Percentiles rank a stretch among this genome's conserved stretches.
Conservation (phyloP, 345 rosid species). For the Eucalyptus tenuipes region DNA sequence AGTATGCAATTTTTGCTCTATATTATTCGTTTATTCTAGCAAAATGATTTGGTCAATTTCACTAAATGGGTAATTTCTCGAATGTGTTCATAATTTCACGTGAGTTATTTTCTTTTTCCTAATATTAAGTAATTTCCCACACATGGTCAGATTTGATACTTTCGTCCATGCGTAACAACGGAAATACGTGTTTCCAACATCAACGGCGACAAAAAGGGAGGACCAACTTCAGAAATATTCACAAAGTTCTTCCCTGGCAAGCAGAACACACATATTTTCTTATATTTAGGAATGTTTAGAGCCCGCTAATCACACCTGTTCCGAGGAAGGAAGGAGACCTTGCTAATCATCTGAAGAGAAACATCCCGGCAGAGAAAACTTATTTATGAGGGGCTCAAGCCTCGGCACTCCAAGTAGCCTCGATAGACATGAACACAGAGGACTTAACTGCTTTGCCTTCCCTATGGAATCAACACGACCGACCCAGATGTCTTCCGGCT, state of each 20-base stretch:
- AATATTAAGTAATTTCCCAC: not conserved
- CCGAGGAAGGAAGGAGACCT: not conserved
- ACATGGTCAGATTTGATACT: not conserved
- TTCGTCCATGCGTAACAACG: not conserved
- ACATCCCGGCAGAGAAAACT: not conserved
- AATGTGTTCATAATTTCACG: not conserved
- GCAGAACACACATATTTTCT: not conserved
- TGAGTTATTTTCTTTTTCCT: not conserved
- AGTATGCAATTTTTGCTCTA: not conserved
- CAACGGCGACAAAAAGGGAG: not conserved
- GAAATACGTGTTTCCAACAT: not conserved
- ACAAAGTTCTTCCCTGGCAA: not conserved
- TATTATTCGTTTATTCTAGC: not conserved
- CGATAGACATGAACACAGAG: not conserved
- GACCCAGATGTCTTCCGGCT: conserved; percentile 64
- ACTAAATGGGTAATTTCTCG: not conserved
- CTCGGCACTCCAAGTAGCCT: not conserved
- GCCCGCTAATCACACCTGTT: not conserved
- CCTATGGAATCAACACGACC: conserved; percentile 60
- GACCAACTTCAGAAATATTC: not conserved
- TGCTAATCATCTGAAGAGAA: not conserved
- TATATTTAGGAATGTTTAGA: not conserved
- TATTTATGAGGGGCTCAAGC: not conserved
- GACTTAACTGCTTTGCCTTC: not conserved
- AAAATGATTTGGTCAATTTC: not conserved